Percentiles rank a stretch among this genome's conserved stretches.
Conservation (phyloP, 225 moss, liverwort and hornwort species). For the Antitrichia curtipendula region DNA sequence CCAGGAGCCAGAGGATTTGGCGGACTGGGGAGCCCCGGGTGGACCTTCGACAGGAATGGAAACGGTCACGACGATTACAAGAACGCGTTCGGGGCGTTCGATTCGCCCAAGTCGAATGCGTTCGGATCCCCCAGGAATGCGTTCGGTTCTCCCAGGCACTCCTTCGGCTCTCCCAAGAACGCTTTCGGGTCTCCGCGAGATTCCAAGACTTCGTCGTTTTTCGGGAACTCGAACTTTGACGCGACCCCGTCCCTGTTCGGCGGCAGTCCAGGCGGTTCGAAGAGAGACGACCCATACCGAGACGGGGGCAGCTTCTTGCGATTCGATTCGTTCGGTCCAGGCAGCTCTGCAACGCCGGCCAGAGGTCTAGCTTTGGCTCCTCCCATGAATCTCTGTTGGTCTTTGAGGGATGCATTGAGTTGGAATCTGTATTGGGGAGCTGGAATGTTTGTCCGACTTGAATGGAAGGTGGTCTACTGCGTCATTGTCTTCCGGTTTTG, state of each 20-base stretch:
- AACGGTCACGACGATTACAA: slow-evolving; percentile 41
- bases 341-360: slow-evolving; percentile 14
- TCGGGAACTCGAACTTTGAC: slow-evolving; percentile 24
- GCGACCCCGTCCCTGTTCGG: slow-evolving; percentile 38
- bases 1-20: slow-evolving; percentile 39
- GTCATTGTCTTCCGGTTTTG: not conserved
- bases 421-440: not conserved
- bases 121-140: slow-evolving; percentile 39
- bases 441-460: not conserved
- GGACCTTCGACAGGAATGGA: slow-evolving; percentile 40
- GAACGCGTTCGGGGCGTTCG: slow-evolving; percentile 36
- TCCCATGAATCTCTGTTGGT: not conserved
- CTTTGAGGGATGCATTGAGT: not conserved
- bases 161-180: slow-evolving; percentile 33
- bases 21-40: slow-evolving; percentile 38
- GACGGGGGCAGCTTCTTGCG: slow-evolving; percentile 35
- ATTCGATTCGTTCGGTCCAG: slow-evolving; percentile 44
- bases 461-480: not conserved
- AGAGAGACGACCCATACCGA: slow-evolving; percentile 23
- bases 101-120: slow-evolving; percentile 35
- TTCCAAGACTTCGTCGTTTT: slow-evolving; percentile 20
- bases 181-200: slow-evolving; percentile 14
- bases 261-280: slow-evolving; percentile 33
- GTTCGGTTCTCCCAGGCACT: slow-evolving; percentile 21
- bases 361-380: slow-evolving; percentile 9